Evolutionary conservation across 139 green algal genomes (phyloP), one percentile per base, ranked within the genome.

Genomic region (Chlamydomonas incerta): DNA sequence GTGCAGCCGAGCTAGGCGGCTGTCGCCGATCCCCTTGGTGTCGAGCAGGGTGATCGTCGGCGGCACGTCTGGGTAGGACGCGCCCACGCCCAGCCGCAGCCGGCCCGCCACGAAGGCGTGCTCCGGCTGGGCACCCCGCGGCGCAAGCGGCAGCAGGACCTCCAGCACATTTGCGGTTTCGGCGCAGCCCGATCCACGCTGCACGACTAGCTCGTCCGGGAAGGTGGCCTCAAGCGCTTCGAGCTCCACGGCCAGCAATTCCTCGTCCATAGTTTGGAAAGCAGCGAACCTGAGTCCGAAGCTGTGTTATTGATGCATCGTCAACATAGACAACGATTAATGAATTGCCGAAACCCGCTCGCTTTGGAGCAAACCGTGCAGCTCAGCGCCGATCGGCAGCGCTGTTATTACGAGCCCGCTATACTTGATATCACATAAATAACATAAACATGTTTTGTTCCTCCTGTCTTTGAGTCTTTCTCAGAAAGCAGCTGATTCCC

Each of bases 1-100:
- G 24, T n/a, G 41, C 35, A 87, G 60, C 13, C 23, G 11, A 9
- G 17, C 35, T 11, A 69, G 46, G 11, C 72, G 41, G 1, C 52
- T 26, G 41, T 87, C 82, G 9, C 82, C 46, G 9, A 87, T 41
- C 28, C 82, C 82, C 37, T 77, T 76, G 0, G 72, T 70, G 35
- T 74, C 72, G 6, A 68, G 35, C 23, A 87, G 18, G 35, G 41
- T 29, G 4, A 83, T 35, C 8, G 26, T 2, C 1, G 82, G 41
- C 13, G 37, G 26, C 8, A 24, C 46, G 14, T 58, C 63, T n/a
- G 82, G 82, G 31, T 83, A 87, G 5, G 21, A n/a, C 8, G 15
- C 28, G 0, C 10, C 8, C 46, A 81, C 33, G 3, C 21, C 21
- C 6, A 83, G 37, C 17, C 47, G 63, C 41, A 88, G 60, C 0